These are phyloP conservation scores for Phylloporus arenicola DNA, from an alignment of 768 basidiomycete genomes.

Conservation along the genomic window DNA sequence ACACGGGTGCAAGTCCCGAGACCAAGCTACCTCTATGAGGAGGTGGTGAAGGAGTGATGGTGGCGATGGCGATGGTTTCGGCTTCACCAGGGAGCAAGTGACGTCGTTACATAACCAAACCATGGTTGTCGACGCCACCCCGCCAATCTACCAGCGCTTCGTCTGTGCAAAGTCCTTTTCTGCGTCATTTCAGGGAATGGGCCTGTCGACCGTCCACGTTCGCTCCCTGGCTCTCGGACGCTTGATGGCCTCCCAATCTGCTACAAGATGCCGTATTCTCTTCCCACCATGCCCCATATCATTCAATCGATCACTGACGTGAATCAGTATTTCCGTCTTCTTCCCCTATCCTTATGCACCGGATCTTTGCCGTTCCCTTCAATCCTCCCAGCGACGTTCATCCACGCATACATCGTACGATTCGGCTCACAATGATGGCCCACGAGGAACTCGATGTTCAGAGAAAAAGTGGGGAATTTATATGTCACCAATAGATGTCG, in stretches of 20 bases:
- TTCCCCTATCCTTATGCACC: not conserved
- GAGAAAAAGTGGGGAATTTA: not conserved
- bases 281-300: not conserved
- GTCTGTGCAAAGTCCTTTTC: not conserved
- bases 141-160: not conserved
- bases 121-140: not conserved
- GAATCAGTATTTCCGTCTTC: not conserved
- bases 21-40: not conserved
- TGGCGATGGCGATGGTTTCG: not conserved
- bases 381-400: not conserved
- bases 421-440: not conserved
- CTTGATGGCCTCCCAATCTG: not conserved
- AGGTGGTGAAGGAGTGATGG: not conserved
- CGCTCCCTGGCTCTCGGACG: not conserved
- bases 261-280: not conserved
- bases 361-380: not conserved
- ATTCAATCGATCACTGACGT: not conserved
- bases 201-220: not conserved
- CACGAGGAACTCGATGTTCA: not conserved
- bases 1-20: not conserved
- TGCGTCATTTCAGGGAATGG: not conserved
- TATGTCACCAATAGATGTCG: not conserved
- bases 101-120: not conserved
- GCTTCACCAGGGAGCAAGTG: not conserved
- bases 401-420: not conserved